Evolutionary conservation across 768 basidiomycete species (phyloP).

Genomic region (Suillus paluster): DNA sequence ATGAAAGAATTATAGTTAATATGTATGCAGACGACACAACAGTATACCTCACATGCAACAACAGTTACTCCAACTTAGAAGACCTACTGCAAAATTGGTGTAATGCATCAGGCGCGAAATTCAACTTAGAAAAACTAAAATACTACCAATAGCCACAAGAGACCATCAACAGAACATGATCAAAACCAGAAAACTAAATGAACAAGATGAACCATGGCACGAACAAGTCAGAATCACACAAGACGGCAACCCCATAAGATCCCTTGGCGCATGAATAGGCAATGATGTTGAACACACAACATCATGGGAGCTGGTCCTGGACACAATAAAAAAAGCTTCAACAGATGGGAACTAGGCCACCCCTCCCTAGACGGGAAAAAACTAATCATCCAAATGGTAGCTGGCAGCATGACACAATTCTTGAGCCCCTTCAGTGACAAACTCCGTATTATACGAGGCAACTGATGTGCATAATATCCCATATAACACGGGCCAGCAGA

Average conservation of each 20-base stretch:
- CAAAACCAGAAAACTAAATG: not conserved
- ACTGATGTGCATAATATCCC: too few species aligned
- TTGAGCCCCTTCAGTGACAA: too few species aligned
- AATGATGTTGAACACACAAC: constrained; percentile 18
- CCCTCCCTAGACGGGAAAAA: constrained; percentile 23
- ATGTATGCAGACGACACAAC: too few species aligned
- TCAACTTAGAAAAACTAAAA: constrained; percentile 28
- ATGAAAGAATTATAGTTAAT: too few species aligned
- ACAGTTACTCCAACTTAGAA: too few species aligned
- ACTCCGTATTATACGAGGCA: too few species aligned
- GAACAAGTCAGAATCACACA: constrained; percentile 11
- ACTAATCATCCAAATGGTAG: constrained; percentile 20
- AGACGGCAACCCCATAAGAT: constrained; percentile 19
- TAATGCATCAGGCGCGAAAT: constrained; percentile 19
- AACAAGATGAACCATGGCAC: not conserved
- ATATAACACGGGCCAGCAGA: too few species aligned
- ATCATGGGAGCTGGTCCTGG: constrained; percentile 18
- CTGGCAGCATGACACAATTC: constrained; percentile 34
- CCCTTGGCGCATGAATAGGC: constrained; percentile 28
- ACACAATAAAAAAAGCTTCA: constrained; percentile 22
- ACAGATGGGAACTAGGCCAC: constrained; percentile 12
- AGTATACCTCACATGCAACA: too few species aligned
- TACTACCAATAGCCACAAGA: constrained; percentile 15
- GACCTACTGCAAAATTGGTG: too few species aligned
- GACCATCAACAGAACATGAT: not conserved